Conservation (phyloP, 805 yeast genomes). For the Tanozyma kutaoensis region DNA sequence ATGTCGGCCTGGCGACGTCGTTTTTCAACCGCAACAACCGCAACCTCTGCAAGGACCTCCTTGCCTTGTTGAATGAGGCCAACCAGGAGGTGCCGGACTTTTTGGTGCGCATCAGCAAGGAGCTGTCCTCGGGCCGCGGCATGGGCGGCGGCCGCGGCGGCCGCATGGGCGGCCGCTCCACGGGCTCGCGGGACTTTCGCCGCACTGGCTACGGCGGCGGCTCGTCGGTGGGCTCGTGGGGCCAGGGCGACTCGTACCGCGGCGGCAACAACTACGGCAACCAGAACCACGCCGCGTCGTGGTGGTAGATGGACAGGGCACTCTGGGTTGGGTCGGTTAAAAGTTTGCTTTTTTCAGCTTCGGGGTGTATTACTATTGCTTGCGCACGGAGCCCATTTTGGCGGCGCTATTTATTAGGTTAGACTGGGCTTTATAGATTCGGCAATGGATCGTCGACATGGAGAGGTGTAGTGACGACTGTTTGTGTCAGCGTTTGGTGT, state of each 20-base stretch:
- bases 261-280: slow-evolving; percentile 16
- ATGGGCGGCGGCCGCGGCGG: slow-evolving; percentile 23
- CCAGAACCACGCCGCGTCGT: slow-evolving; percentile 20
- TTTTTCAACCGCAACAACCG: slow-evolving; percentile 94
- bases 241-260: not conserved
- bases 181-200: slow-evolving; percentile 38
- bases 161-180: slow-evolving; percentile 5
- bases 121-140: slow-evolving; percentile 38
- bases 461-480: too few relatives aligned
- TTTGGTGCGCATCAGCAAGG: slow-evolving; percentile 70
- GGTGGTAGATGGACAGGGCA: too few relatives aligned
- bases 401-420: too few relatives aligned
- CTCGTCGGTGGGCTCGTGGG: slow-evolving; percentile 14
- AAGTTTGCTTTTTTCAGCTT: too few relatives aligned
- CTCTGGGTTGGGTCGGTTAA: too few relatives aligned
- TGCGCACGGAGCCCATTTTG: too few relatives aligned
- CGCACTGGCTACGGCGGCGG: slow-evolving; percentile 25
- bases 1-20: slow-evolving; percentile 96
- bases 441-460: too few relatives aligned
- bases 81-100: slow-evolving; percentile 96
- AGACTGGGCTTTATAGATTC: too few relatives aligned
- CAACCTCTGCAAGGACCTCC: slow-evolving; percentile 76
- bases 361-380: too few relatives aligned
- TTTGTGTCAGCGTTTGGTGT: too few relatives aligned
- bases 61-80: slow-evolving; percentile 84